Evolutionary conservation across 2,329 filamentous ascomycete genomes (phyloP).

Genomic region (Alternaria rosae): DNA sequence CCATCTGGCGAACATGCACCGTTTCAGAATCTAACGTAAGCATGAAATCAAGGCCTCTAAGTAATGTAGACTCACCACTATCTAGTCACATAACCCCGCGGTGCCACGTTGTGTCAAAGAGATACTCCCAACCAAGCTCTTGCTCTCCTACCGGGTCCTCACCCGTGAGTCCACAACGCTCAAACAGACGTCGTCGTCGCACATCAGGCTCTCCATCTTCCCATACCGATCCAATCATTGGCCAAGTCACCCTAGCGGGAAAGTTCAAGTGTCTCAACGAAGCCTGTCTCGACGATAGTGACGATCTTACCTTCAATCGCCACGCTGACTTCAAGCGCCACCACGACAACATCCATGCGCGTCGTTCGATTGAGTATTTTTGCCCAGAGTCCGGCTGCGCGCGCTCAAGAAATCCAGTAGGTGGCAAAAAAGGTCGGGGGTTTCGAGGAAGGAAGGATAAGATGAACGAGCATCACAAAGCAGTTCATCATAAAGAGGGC

Average conservation of each 20-base stretch:
- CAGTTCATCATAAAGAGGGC: conserved; percentile 25
- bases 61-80: neutral
- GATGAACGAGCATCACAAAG: conserved; percentile 37
- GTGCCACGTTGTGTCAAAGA: neutral
- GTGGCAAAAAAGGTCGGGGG: conserved; percentile 31
- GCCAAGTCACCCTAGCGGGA: conserved; percentile 32
- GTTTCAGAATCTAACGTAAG: neutral
- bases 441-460: conserved; percentile 43
- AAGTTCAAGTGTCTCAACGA: conserved; percentile 35
- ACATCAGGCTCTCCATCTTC: neutral
- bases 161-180: neutral
- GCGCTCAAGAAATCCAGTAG: conserved; percentile 20
- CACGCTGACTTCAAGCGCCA: conserved; percentile 45
- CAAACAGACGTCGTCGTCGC: neutral
- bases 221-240: conserved; percentile 21
- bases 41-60: neutral
- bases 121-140: neutral
- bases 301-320: conserved; percentile 33
- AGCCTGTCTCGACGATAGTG: conserved; percentile 15
- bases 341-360: conserved; percentile 28
- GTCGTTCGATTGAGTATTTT: conserved; percentile 26
- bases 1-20: neutral
- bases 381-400: conserved; percentile 31
- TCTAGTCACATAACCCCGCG: neutral
- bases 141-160: neutral